Evolutionary conservation across 2,329 filamentous ascomycete species (phyloP), one percentile per base, ranked within the genome.

Genomic region (Claviceps humidiphila): DNA sequence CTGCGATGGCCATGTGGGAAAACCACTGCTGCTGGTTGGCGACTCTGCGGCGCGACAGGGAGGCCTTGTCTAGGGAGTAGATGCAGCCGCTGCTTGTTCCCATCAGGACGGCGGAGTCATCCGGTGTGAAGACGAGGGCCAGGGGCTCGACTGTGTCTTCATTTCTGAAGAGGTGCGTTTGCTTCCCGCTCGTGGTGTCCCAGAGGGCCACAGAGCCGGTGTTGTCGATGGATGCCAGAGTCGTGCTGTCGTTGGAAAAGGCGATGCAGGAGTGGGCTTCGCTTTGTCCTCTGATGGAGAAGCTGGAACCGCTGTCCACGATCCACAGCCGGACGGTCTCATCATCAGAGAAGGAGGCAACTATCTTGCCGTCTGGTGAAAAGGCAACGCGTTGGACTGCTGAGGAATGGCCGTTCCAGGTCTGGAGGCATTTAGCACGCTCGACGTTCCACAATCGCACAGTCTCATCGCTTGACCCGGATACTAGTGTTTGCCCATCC

Each of bases 261-360:
- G 48, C 50, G 4, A 61, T 49, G 34, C 54, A 55, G 11, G 13
- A 53, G 14, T 56, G 50, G 2, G 2, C 48, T 38, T 46, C 47
- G 44, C 51, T 54, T 41, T 60, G 58, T 45, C 56, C 56, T 38
- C 53, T 53, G 46, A 61, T 60, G 39, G 56, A 51, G 46, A 56
- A 42, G 43, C 51, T 55, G 13, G 45, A 50, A 13, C 54, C 50
- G 5, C 44, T 51, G 4, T 44, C 38, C 13, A 52, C 38, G 11
- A 56, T 56, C 57, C 57, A 62, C 4, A 61, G 22, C 22, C 55
- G 53, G 8, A 58, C 38, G 9, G 54, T 58, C 11, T 46, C 14
- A 39, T 61, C 57, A 2, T 47, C 5, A 2, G 54, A 59, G n/a
- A 46, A 54, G 5, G 58, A 61, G 37, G 54, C 59, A 8, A 62